Conservation (phyloP, 2,329 filamentous ascomycete species). For the Colletotrichum sublineola region DNA sequence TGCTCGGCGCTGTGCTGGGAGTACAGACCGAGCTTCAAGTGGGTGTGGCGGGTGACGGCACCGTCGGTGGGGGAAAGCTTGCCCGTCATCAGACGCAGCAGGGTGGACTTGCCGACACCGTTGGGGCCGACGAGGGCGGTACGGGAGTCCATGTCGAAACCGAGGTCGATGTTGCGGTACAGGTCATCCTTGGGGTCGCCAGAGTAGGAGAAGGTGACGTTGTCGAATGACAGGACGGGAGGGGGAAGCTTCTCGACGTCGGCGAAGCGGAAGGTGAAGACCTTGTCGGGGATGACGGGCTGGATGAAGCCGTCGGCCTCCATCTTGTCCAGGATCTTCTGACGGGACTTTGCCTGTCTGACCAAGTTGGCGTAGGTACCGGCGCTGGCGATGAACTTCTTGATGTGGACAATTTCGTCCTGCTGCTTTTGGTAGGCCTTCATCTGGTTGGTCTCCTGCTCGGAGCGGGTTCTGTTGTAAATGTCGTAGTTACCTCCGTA, state of each 20-base stretch:
- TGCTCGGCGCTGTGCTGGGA: slow-evolving; percentile 98
- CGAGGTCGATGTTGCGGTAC: slow-evolving; percentile 96
- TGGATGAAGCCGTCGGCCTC: slow-evolving; percentile 99
- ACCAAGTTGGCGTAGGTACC: slow-evolving; percentile 99
- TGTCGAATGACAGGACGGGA: slow-evolving; percentile 94
- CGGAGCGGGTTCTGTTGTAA: slow-evolving; percentile 91
- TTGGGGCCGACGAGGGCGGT: slow-evolving; percentile 97
- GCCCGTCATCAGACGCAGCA: slow-evolving; percentile 96
- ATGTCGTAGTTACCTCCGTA: slow-evolving; percentile 99
- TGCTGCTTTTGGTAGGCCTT: slow-evolving; percentile 99
- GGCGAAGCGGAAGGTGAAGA: slow-evolving; percentile 98
- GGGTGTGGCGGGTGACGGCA: slow-evolving; percentile 89
- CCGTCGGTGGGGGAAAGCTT: slow-evolving; percentile 89
- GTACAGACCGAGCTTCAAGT: slow-evolving; percentile 98
- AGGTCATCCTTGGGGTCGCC: slow-evolving; percentile 90
- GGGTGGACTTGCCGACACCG: slow-evolving; percentile 98
- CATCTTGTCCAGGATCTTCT: slow-evolving; percentile 99
- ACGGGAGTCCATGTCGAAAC: slow-evolving; percentile 99
- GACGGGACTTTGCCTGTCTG: slow-evolving; percentile 96
- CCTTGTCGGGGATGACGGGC: slow-evolving; percentile 83
- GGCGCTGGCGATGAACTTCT: slow-evolving; percentile 99
- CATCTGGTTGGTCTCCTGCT: slow-evolving; percentile 98
- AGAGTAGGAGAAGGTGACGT: slow-evolving; percentile 98
- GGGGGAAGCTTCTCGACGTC: slow-evolving; percentile 99
- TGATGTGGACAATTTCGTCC: slow-evolving; percentile 99